Evolutionary conservation across 1,139 yeast genomes (phyloP), one percentile per base, ranked within the genome.

Genomic region (Chernovozyma sophiae-reginae): DNA sequence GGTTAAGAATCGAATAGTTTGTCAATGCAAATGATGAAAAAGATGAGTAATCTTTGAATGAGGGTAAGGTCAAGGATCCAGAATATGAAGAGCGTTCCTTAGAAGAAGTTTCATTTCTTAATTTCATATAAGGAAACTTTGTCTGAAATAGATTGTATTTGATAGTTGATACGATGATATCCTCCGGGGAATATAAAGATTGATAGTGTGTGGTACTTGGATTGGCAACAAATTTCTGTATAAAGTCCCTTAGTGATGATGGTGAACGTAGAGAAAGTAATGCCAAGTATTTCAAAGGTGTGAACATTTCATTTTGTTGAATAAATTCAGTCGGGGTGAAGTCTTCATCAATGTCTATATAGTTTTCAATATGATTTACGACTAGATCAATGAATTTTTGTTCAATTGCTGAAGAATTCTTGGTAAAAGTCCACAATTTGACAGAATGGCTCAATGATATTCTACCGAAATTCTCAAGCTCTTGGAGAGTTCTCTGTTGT

Each of bases 41-140:
- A 5, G 30, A 20, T 4, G 46, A 42, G 4, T 24, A 23, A 31
- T 43, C 43, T 13, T 32, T 32, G 12, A 47, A 13, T 3, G 39
- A 20, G n/a, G 52, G 52, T 6, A 51, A 35, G 0, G 35, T 35
- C 27, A 49, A 20, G 23, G 23, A 20, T 6, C 8, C 23, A 20
- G 6, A 7, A 7, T 6, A 10, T 20, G 23, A 7, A 20, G 23
- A 7, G 6, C 23, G 6, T n/a, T n/a, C n/a, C 8, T 20, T 20
- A 10, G 8, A 6, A 20, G 23, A 10, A 7, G 6, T 10, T 10
- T 6, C 8, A 10, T 39, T 19, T 41, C 12, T 28, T 16, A 28
- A 15, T 11, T 28, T 28, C 20, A 15, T 16, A 15, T 28, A 18
- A 15, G 31, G 31, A 28, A 28, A 28, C 7, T 14, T 14, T 11